These are phyloP conservation scores for Xanthoparmelia taractica DNA, from an alignment of 495 filamentous ascomycete species.

Conservation along the genomic window DNA sequence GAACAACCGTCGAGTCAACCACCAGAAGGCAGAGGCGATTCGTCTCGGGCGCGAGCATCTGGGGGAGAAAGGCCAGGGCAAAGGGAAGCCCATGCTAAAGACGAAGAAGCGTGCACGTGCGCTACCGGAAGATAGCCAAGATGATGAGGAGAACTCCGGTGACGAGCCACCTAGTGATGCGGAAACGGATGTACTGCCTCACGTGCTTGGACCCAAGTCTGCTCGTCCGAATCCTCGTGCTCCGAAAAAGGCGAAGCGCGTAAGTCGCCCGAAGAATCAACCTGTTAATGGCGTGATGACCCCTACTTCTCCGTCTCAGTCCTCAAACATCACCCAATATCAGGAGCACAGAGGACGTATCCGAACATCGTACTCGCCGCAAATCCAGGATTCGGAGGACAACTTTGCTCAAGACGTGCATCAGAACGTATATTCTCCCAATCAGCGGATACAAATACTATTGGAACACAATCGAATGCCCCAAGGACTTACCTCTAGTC, in stretches of 20 bases:
- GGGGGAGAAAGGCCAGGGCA: conserved; percentile 16
- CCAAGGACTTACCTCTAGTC: background rate
- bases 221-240: conserved; percentile 3
- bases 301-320: background rate
- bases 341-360: background rate
- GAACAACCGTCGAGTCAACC: conserved; percentile 28
- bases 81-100: conserved; percentile 11
- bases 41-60: conserved; percentile 18
- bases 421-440: background rate
- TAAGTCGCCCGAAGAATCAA: background rate
- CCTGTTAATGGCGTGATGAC: background rate
- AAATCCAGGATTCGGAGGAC: background rate
- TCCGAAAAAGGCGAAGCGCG: conserved; percentile 6
- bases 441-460: background rate
- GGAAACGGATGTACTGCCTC: background rate
- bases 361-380: background rate
- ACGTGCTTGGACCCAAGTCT: background rate
- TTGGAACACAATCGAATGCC: background rate
- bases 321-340: background rate
- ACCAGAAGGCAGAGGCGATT: conserved; percentile 21
- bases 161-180: conserved; percentile 5
- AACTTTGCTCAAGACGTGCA: background rate
- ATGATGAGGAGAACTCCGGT: conserved; percentile 8
- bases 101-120: background rate
- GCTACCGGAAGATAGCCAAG: background rate